Conservation (phyloP, 1,284 basidiomycete species). For the Trametes versicolor region DNA sequence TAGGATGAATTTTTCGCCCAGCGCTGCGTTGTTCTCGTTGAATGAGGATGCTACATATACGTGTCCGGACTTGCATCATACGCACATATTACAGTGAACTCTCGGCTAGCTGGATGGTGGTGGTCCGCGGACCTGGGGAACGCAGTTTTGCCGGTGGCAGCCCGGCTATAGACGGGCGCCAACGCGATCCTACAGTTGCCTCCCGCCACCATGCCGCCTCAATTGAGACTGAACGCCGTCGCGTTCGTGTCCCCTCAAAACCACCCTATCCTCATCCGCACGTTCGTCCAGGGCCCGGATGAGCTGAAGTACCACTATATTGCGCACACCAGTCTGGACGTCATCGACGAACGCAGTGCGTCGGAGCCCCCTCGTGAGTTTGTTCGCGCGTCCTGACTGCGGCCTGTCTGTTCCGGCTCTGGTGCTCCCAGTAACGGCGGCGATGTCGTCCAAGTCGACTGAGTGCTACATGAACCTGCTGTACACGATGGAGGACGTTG, state of each 20-base stretch:
- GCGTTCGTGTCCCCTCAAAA: conserved; percentile 85
- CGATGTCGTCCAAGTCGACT: conserved; percentile 60
- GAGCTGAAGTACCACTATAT: conserved; percentile 86
- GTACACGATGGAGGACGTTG: conserved; percentile 84
- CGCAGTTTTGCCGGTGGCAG: too few species aligned
- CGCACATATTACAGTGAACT: too few species aligned
- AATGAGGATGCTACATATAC: background rate
- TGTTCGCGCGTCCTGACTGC: conserved; percentile 16
- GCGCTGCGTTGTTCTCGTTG: background rate
- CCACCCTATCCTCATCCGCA: conserved; percentile 80
- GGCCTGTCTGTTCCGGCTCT: background rate
- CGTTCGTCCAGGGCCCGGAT: conserved; percentile 66
- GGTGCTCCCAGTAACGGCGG: conserved; percentile 52
- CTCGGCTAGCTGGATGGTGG: too few species aligned
- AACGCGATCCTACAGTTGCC: background rate
- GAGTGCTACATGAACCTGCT: conserved; percentile 83
- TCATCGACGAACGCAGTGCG: conserved; percentile 77
- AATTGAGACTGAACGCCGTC: conserved; percentile 76
- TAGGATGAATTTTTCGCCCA: background rate
- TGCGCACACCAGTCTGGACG: conserved; percentile 82
- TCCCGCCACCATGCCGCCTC: conserved; percentile 60
- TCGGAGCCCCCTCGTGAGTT: conserved; percentile 25
- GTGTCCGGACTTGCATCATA: too few species aligned
- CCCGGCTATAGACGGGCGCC: conserved; percentile 11
- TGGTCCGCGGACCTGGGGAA: too few species aligned